A percentile compares a stretch with the other conserved stretches of the same genome.
Evolutionary conservation across 306 rosid species (phyloP).

Genomic region (Styphnolobium japonicum): DNA sequence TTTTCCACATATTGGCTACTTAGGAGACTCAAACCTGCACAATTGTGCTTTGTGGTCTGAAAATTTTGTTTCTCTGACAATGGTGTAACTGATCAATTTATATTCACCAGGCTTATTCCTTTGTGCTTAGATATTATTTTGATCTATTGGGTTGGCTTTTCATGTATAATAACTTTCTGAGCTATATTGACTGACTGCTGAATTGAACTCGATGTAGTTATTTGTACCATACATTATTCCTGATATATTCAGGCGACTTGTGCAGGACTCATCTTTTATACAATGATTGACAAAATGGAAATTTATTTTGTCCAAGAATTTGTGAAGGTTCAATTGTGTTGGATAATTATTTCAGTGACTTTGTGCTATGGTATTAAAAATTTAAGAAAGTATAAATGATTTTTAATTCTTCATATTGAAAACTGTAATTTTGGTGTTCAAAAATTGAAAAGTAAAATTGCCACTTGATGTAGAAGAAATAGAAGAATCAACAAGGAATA

Average conservation of each 20-base stretch:
- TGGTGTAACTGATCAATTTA: too few relatives aligned
- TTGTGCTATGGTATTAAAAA: not conserved
- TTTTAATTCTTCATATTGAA: not conserved
- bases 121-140: not conserved
- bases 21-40: not conserved
- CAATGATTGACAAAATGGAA: too few relatives aligned
- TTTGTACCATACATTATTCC: not conserved
- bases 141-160: not conserved
- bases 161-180: not conserved
- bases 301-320: too few relatives aligned
- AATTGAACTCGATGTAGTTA: not conserved
- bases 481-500: not conserved
- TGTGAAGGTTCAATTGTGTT: too few relatives aligned
- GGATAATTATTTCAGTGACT: not conserved
- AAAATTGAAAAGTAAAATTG: not conserved
- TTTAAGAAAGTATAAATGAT: not conserved
- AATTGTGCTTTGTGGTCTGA: not conserved
- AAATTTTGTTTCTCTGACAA: too few relatives aligned
- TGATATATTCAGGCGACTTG: not conserved
- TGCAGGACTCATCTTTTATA: not conserved
- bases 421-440: not conserved
- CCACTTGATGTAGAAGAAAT: not conserved
- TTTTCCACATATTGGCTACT: not conserved
- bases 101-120: too few relatives aligned
- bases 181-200: not conserved